A percentile compares a stretch with the other conserved stretches of the same genome.
Conservation (phyloP, 352 stramenopile species). For the Pythium apleroticum region DNA sequence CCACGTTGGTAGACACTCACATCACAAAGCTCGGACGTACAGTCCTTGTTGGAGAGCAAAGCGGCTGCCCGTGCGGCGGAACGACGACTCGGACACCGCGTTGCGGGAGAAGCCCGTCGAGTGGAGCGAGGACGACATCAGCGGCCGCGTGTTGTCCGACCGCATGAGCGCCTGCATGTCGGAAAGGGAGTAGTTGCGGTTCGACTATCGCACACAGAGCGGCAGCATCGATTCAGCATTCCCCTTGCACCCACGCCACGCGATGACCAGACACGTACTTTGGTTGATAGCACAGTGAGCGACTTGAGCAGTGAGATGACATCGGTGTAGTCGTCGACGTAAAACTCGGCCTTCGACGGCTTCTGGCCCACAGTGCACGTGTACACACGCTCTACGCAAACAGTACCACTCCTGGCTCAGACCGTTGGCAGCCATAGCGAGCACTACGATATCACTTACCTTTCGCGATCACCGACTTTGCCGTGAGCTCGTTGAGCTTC, state of each 20-base stretch:
- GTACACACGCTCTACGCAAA: conserved; percentile 87
- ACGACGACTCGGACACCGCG: conserved; percentile 45
- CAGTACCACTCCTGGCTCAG: conserved; percentile 9
- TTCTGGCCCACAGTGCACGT: conserved; percentile 98
- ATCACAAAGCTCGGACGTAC: conserved; percentile 40
- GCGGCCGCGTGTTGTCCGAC: conserved; percentile 38
- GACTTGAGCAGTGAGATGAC: conserved; percentile 92
- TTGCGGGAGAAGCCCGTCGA: conserved; percentile 35
- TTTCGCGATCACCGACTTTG: conserved; percentile 38
- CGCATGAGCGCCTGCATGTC: conserved; percentile 83
- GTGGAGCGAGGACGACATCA: conserved; percentile 53
- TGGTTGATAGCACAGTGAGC: conserved; percentile 71
- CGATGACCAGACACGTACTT: no score
- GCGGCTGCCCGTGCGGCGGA: conserved; percentile 54
- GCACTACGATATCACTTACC: conserved; percentile 27
- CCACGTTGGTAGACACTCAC: no score
- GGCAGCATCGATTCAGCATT: no score
- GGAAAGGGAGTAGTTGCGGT: conserved; percentile 79
- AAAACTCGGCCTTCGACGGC: conserved; percentile 95
- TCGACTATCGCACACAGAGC: no score
- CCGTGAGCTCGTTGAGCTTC: conserved; percentile 54
- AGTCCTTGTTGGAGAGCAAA: conserved; percentile 49
- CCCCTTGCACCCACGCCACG: no score
- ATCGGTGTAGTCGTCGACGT: conserved; percentile 95
- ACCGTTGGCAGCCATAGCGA: neutral